phyloP scores from a whole-genome alignment of 495 filamentous ascomycete species.

The Penicillium coprophilum region DNA sequence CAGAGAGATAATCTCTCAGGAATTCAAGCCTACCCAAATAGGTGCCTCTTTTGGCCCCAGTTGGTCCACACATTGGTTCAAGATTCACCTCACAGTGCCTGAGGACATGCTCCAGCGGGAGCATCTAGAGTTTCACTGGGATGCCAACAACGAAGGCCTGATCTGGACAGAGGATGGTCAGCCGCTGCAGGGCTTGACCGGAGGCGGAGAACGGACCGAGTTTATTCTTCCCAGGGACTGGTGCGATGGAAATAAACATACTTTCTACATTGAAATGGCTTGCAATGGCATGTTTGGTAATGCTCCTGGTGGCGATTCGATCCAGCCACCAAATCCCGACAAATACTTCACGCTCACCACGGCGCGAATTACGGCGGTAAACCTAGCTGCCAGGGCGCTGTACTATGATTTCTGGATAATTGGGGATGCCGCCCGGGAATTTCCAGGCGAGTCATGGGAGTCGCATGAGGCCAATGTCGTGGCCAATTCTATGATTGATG shows the following conservation, averaged over 20 bases:
- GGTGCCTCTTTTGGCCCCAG: slow-evolving; percentile 86
- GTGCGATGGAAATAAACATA: slow-evolving; percentile 81
- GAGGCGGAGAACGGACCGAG: slow-evolving; percentile 83
- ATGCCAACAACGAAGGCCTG: slow-evolving; percentile 86
- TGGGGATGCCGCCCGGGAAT: slow-evolving; percentile 80
- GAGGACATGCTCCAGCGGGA: slow-evolving; percentile 66
- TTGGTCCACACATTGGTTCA: slow-evolving; percentile 99
- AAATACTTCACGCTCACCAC: slow-evolving; percentile 70
- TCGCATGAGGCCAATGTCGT: slow-evolving; percentile 80
- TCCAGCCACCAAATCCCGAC: slow-evolving; percentile 84
- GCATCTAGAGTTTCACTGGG: slow-evolving; percentile 91
- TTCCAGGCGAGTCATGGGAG: slow-evolving; percentile 78
- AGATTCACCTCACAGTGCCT: slow-evolving; percentile 74
- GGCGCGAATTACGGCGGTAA: slow-evolving; percentile 88
- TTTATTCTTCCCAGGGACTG: slow-evolving; percentile 83
- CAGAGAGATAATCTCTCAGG: slow-evolving; percentile 76
- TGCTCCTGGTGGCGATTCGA: slow-evolving; percentile 76
- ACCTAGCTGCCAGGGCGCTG: slow-evolving; percentile 77
- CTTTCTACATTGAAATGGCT: slow-evolving; percentile 95
- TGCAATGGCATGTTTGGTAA: slow-evolving; percentile 99
- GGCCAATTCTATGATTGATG: slow-evolving; percentile 82
- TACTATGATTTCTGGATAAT: slow-evolving; percentile 96
- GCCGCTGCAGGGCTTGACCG: slow-evolving; percentile 88
- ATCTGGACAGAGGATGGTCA: slow-evolving; percentile 87
- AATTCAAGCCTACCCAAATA: slow-evolving; percentile 72